A percentile compares a stretch with the other conserved stretches of the same genome.
Conservation (phyloP, 2,329 filamentous ascomycete genomes). For the Aspergillus transmontanensis region DNA sequence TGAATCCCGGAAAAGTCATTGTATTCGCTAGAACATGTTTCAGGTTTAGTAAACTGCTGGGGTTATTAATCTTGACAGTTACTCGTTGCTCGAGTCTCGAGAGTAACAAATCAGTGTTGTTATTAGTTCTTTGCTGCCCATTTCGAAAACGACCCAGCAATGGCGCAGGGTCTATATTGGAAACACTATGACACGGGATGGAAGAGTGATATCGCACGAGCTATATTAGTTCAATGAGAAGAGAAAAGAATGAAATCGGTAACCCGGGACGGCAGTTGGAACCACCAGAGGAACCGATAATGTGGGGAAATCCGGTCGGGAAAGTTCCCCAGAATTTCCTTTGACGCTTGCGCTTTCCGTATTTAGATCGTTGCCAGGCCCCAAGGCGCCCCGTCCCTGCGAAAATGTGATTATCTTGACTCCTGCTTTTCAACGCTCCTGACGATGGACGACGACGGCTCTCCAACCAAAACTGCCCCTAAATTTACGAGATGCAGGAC, state of each 20-base stretch:
- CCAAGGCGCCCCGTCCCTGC: not conserved
- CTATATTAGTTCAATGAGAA: not conserved
- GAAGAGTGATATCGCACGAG: too few relatives aligned
- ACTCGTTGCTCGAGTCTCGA: not conserved
- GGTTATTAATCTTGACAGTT: too few relatives aligned
- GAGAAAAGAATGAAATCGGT: not conserved
- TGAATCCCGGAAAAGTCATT: not conserved
- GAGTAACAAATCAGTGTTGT: not conserved
- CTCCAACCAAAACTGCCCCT: not conserved
- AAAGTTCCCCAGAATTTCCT: not conserved
- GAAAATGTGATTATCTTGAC: not conserved
- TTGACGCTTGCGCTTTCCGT: not conserved
- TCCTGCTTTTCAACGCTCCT: not conserved
- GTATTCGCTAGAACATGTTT: not conserved
- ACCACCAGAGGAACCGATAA: not conserved
- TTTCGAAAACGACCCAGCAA: not conserved
- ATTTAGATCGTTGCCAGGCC: not conserved
- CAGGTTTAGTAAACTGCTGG: not conserved
- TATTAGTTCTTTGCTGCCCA: not conserved
- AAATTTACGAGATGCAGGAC: conserved; percentile 37
- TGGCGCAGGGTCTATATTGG: not conserved
- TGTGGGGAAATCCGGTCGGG: conserved; percentile 26
- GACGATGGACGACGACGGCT: not conserved
- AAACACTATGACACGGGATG: not conserved
- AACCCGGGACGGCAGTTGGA: not conserved